These are phyloP conservation scores for Fusarium chuoi DNA, from an alignment of 2,329 filamentous ascomycete genomes.

Conservation along the genomic window DNA sequence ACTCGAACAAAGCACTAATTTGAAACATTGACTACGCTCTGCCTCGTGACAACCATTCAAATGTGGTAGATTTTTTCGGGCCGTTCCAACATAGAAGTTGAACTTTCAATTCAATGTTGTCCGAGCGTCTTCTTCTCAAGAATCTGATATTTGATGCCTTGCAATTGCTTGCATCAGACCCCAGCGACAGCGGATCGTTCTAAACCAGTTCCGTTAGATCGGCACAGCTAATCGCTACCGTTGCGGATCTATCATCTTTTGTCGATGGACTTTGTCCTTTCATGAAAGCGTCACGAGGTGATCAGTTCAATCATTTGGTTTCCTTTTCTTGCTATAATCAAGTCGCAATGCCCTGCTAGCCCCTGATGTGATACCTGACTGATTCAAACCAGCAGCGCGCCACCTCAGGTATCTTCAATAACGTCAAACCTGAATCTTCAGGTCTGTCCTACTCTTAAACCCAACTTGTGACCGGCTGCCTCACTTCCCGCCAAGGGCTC, in stretches of 20 bases:
- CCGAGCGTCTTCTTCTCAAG: not conserved
- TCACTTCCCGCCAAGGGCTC: slow-evolving; percentile 21
- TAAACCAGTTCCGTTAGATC: slow-evolving; percentile 24
- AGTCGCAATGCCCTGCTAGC: not conserved
- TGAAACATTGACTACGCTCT: not conserved
- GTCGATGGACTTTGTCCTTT: not conserved
- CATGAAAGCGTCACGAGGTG: not conserved
- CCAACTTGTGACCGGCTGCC: slow-evolving; percentile 32
- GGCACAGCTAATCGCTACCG: slow-evolving; percentile 24
- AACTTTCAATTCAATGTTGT: not conserved
- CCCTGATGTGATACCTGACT: not conserved
- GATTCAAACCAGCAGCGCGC: not conserved
- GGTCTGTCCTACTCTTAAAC: not conserved
- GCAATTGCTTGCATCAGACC: slow-evolving; percentile 34
- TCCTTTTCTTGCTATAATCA: not conserved
- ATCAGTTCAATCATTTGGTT: not conserved
- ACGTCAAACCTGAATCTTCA: slow-evolving; percentile 12
- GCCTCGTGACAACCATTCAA: not conserved
- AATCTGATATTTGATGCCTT: slow-evolving; percentile 14
- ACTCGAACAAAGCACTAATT: not conserved
- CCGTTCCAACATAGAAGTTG: slow-evolving; percentile 8
- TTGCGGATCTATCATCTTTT: not conserved
- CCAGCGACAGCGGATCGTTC: slow-evolving; percentile 23
- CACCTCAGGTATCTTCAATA: not conserved
- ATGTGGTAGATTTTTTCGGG: not conserved